These are phyloP conservation scores for Irpex rosettiformis DNA, from an alignment of 1,284 basidiomycete species.

Conservation along the genomic window DNA sequence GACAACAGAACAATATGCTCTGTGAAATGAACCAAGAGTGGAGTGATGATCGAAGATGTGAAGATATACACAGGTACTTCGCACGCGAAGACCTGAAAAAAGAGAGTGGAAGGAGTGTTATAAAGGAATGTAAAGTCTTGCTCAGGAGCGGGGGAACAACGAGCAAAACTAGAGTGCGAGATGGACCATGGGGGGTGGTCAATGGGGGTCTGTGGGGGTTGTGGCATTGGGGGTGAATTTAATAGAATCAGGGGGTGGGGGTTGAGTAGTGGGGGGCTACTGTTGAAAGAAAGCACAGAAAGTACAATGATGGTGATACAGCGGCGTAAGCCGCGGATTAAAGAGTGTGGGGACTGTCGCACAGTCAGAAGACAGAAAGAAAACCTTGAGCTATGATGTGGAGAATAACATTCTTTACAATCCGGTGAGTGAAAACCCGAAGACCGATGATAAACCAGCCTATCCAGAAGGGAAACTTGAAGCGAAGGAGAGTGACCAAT, in stretches of 20 bases:
- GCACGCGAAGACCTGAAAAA: background rate
- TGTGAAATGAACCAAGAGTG: too few species aligned
- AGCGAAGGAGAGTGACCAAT: conserved; percentile 10
- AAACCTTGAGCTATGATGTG: background rate
- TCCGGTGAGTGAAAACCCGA: conserved; percentile 1
- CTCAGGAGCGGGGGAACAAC: background rate
- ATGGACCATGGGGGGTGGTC: background rate
- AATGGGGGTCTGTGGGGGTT: background rate
- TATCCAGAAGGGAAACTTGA: conserved; percentile 5
- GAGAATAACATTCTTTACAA: conserved; percentile 6
- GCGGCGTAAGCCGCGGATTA: background rate
- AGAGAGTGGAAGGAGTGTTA: background rate
- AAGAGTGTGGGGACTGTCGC: background rate
- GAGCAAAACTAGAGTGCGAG: background rate
- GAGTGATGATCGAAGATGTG: too few species aligned
- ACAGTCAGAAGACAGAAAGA: background rate
- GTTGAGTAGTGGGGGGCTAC: background rate
- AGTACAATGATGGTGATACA: conserved; percentile 1
- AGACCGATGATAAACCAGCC: background rate
- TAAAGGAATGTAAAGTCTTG: background rate
- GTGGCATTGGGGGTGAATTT: background rate
- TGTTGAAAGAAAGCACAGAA: background rate
- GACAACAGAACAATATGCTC: background rate
- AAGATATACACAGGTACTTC: background rate
- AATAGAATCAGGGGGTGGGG: background rate